phyloP scores from a whole-genome alignment of 2,329 filamentous ascomycete species.

The Fusarium nurragi region DNA sequence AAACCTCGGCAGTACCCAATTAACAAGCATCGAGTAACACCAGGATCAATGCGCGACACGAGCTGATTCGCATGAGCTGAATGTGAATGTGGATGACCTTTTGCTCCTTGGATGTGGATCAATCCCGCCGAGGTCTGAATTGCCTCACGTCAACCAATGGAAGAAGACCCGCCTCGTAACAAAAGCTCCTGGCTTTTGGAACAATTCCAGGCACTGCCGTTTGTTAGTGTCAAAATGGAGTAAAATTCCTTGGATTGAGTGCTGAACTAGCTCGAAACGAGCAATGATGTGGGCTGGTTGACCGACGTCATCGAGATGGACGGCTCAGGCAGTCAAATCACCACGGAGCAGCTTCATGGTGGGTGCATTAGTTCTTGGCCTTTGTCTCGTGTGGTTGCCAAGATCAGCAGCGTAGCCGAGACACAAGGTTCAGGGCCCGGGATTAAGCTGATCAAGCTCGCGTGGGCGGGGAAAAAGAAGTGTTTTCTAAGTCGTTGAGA shows the following conservation, averaged over 20 bases:
- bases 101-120: conserved; percentile 1
- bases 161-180: background rate
- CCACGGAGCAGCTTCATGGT: background rate
- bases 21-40: conserved; percentile 11
- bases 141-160: background rate
- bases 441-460: background rate
- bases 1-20: conserved; percentile 2
- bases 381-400: background rate
- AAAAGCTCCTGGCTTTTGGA: conserved; percentile 12
- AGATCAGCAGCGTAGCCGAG: conserved; percentile 9
- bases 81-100: conserved; percentile 10
- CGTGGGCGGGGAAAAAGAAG: conserved; percentile 16
- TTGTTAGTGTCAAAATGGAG: conserved; percentile 3
- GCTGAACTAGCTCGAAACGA: conserved; percentile 11
- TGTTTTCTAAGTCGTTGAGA: background rate
- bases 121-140: conserved; percentile 6
- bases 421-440: background rate
- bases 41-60: background rate
- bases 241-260: conserved; percentile 24
- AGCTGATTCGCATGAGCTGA: background rate
- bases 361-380: background rate
- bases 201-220: conserved; percentile 29
- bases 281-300: conserved; percentile 12
- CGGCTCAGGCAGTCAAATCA: background rate
- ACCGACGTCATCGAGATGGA: background rate